These are phyloP conservation scores for Lumnitzera racemosa DNA, from an alignment of 345 rosid species.

Conservation along the genomic window DNA sequence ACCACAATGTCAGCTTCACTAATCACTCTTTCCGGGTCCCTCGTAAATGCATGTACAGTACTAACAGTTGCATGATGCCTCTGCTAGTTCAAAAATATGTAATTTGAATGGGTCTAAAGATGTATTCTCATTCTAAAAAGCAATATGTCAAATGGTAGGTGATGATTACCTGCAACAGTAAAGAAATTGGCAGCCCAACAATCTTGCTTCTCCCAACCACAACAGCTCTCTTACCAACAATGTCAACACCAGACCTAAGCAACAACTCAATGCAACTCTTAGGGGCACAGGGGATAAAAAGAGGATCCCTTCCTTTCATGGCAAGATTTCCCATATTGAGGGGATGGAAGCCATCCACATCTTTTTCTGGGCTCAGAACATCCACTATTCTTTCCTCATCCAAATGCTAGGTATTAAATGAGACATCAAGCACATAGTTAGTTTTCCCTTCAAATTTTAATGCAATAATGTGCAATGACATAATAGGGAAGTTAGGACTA, in stretches of 20 bases:
- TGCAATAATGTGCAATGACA: too few relatives aligned
- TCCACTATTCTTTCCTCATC: constrained; percentile 20
- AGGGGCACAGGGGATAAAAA: constrained; percentile 26
- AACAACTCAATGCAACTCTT: constrained; percentile 28
- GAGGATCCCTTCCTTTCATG: constrained; percentile 29
- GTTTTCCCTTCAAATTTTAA: too few relatives aligned
- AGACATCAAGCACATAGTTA: background rate
- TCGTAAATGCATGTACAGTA: constrained; percentile 20
- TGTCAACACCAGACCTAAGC: constrained; percentile 21
- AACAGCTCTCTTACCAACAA: constrained; percentile 24
- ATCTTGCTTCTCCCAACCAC: constrained; percentile 29
- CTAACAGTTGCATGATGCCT: constrained; percentile 27
- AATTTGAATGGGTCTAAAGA: background rate
- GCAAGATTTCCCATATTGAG: constrained; percentile 29
- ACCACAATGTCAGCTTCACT: constrained; percentile 24
- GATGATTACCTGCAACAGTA: constrained; percentile 20
- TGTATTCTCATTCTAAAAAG: background rate
- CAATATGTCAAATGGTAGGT: background rate
- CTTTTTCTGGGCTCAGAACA: constrained; percentile 22
- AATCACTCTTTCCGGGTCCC: constrained; percentile 17
- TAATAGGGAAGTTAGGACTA: too few relatives aligned
- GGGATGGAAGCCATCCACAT: constrained; percentile 34
- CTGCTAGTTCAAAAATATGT: constrained; percentile 9
- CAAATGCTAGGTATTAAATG: constrained; percentile 15
- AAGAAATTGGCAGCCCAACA: constrained; percentile 23